Conservation (phyloP, 768 basidiomycete species). For the Mrakia hoshinonis region DNA sequence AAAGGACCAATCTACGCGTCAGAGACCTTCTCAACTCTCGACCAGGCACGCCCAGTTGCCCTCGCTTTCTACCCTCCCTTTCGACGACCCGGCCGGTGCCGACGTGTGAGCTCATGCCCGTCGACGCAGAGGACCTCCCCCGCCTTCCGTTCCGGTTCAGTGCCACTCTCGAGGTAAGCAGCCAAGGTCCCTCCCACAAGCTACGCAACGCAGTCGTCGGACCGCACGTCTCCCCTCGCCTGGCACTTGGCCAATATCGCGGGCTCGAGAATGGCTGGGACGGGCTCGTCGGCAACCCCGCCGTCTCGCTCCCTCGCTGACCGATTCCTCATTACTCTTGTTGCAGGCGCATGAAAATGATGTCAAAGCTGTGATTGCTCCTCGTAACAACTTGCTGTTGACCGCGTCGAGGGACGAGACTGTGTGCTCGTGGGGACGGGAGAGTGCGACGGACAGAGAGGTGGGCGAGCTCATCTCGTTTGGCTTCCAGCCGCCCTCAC, state of each 20-base stretch:
- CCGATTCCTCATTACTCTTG: not conserved
- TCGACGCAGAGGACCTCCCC: not conserved
- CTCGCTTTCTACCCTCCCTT: not conserved
- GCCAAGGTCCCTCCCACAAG: too few species aligned
- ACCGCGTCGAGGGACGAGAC: slow-evolving; percentile 28
- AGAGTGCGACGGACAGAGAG: slow-evolving; percentile 11
- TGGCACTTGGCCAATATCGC: too few species aligned
- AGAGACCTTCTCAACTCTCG: too few species aligned
- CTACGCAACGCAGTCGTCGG: too few species aligned
- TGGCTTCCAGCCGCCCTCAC: not conserved
- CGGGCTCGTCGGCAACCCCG: too few species aligned
- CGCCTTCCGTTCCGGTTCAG: slow-evolving; percentile 3
- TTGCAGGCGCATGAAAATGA: slow-evolving; percentile 26
- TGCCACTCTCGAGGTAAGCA: not conserved
- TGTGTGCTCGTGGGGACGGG: slow-evolving; percentile 20
- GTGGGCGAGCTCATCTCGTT: not conserved
- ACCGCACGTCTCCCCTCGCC: too few species aligned
- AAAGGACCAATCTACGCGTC: too few species aligned
- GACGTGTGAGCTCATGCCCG: not conserved
- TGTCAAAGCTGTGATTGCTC: slow-evolving; percentile 20
- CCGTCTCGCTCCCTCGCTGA: not conserved
- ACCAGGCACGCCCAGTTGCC: too few species aligned
- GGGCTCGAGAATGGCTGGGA: too few species aligned
- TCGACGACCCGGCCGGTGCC: too few species aligned
- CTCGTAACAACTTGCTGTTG: slow-evolving; percentile 19